Evolutionary conservation across 164 flowering plant species (phyloP).

Genomic region (Stephania cephalantha): DNA sequence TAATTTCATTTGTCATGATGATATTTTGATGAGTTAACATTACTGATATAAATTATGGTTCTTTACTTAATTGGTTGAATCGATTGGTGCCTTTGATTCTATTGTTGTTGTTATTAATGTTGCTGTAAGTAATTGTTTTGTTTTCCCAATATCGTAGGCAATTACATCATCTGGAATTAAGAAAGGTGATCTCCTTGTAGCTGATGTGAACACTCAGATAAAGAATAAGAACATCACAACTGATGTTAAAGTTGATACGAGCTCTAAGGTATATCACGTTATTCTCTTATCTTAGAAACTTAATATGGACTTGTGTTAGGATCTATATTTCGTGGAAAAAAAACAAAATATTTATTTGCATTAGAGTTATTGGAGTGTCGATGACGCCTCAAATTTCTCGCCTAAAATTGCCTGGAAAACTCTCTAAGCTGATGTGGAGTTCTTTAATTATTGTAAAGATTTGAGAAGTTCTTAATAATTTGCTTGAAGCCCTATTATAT

Average conservation of each 20-base stretch:
- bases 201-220: constrained; percentile 52
- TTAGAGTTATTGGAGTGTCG: too few species aligned
- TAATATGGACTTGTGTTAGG: not conserved
- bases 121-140: not conserved
- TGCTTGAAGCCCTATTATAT: too few species aligned
- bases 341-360: too few species aligned
- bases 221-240: constrained; percentile 52
- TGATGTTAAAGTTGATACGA: constrained; percentile 63
- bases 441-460: too few species aligned
- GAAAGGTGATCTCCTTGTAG: constrained; percentile 48
- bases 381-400: too few species aligned
- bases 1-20: not conserved
- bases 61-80: not conserved
- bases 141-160: constrained; percentile 30
- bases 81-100: not conserved
- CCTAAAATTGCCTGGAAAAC: too few species aligned
- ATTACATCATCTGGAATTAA: constrained; percentile 48
- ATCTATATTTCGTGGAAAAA: too few species aligned
- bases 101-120: not conserved
- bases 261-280: constrained; percentile 39
- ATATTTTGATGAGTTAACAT: not conserved
- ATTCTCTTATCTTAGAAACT: not conserved
- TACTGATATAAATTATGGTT: not conserved
- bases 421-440: too few species aligned
- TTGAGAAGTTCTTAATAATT: too few species aligned